phyloP scores from a whole-genome alignment of 768 basidiomycete species.

The Trametes cubensis region DNA sequence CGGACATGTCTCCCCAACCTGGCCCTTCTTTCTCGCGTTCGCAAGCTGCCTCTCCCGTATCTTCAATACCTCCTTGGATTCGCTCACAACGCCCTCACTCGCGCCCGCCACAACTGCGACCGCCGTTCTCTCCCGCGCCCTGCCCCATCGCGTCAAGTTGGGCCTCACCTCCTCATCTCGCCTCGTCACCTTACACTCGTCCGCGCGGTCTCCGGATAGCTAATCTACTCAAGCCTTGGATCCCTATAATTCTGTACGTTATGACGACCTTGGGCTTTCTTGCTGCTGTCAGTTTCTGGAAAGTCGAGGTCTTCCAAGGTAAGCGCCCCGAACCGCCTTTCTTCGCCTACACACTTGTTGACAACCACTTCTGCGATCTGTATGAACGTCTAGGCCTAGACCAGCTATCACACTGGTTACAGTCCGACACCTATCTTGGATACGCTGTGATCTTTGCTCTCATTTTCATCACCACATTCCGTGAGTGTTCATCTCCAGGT shows the following conservation, averaged over 20 bases:
- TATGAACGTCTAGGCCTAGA: slow-evolving; percentile 64
- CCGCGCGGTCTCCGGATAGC: slow-evolving; percentile 51
- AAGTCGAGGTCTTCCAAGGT: slow-evolving; percentile 81
- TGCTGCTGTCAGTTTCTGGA: slow-evolving; percentile 82
- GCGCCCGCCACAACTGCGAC: slow-evolving; percentile 13
- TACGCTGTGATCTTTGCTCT: slow-evolving; percentile 77
- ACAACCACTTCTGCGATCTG: slow-evolving; percentile 13
- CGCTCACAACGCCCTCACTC: slow-evolving; percentile 20
- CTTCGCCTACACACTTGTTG: not conserved
- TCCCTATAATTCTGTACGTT: slow-evolving; percentile 76
- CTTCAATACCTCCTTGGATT: slow-evolving; percentile 24
- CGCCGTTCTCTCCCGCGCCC: slow-evolving; percentile 22
- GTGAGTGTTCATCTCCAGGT: slow-evolving; percentile 49
- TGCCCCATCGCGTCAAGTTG: slow-evolving; percentile 24
- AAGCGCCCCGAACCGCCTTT: slow-evolving; percentile 35
- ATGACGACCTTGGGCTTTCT: slow-evolving; percentile 78
- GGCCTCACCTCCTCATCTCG: slow-evolving; percentile 16
- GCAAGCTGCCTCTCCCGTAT: slow-evolving; percentile 17
- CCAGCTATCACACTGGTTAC: slow-evolving; percentile 76
- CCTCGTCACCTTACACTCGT: slow-evolving; percentile 31
- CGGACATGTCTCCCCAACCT: slow-evolving; percentile 16
- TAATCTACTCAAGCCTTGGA: slow-evolving; percentile 70
- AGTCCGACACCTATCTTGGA: slow-evolving; percentile 70
- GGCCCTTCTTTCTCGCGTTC: slow-evolving; percentile 17
- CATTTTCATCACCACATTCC: slow-evolving; percentile 86